Conservation (phyloP, 2,329 filamentous ascomycete genomes). For the Aspergillus quadricinctus region DNA sequence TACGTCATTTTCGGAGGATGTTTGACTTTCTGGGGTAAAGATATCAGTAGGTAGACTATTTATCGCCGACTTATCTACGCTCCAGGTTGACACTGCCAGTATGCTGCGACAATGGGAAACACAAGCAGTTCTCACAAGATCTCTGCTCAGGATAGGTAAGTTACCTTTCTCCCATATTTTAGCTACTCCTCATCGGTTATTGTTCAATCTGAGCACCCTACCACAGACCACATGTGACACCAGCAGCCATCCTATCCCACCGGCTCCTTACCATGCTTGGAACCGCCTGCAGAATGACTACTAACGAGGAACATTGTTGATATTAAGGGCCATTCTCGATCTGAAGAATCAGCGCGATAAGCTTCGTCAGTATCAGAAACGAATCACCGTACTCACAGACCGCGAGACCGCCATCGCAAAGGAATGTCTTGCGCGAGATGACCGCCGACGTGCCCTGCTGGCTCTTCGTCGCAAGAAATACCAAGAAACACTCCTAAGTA, state of each 20-base stretch:
- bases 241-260: slow-evolving; percentile 8
- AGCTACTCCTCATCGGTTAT: background rate
- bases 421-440: slow-evolving; percentile 72
- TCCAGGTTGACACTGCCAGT: slow-evolving; percentile 13
- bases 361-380: slow-evolving; percentile 90
- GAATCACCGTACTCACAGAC: slow-evolving; percentile 78
- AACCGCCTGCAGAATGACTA: background rate
- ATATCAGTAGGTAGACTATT: background rate
- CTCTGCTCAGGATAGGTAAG: slow-evolving; percentile 80
- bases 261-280: background rate
- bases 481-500: slow-evolving; percentile 80
- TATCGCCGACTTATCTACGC: background rate
- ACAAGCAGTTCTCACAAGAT: slow-evolving; percentile 60
- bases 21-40: background rate
- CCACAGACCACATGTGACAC: background rate
- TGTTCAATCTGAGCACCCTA: background rate
- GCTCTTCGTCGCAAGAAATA: slow-evolving; percentile 94
- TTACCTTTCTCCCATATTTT: slow-evolving; percentile 6
- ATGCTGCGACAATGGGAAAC: slow-evolving; percentile 57
- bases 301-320: background rate
- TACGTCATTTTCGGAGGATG: slow-evolving; percentile 14
- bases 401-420: slow-evolving; percentile 83
- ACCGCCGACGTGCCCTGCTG: slow-evolving; percentile 77
- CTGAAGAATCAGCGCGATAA: slow-evolving; percentile 97
- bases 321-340: slow-evolving; percentile 81